A percentile compares a stretch with the other conserved stretches of the same genome.
These are phyloP conservation scores for Coniella vitis DNA, from an alignment of 2,329 filamentous ascomycete genomes.

Conservation along the genomic window DNA sequence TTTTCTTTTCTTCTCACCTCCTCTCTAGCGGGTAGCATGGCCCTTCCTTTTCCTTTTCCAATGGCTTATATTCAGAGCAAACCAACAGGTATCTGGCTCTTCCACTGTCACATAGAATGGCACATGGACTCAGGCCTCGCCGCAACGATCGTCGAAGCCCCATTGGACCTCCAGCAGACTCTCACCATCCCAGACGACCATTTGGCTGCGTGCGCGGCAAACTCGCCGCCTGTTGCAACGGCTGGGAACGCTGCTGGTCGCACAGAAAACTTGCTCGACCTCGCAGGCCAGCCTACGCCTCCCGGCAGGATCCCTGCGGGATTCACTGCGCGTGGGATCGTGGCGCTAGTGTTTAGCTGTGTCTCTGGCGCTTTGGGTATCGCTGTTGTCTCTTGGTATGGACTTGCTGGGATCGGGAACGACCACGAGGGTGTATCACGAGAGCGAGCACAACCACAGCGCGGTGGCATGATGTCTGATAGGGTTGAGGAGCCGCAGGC, in stretches of 20 bases:
- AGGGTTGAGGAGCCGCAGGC: not conserved
- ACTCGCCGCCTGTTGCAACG: slow-evolving; percentile 34
- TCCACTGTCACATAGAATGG: slow-evolving; percentile 50
- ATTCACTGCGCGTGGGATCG: slow-evolving; percentile 65
- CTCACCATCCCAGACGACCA: slow-evolving; percentile 39
- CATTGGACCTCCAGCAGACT: slow-evolving; percentile 38
- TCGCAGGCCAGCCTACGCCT: slow-evolving; percentile 22
- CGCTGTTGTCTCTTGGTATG: slow-evolving; percentile 61
- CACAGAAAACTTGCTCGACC: slow-evolving; percentile 53
- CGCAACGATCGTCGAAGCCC: slow-evolving; percentile 34
- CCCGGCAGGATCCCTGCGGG: slow-evolving; percentile 52
- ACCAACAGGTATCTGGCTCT: slow-evolving; percentile 42
- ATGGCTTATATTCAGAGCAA: not conserved
- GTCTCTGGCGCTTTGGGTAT: slow-evolving; percentile 64
- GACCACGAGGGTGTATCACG: too few relatives aligned
- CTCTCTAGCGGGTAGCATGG: too few relatives aligned
- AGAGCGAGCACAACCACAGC: too few relatives aligned
- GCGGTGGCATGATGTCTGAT: too few relatives aligned
- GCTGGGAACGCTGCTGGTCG: slow-evolving; percentile 72
- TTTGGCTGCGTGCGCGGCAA: slow-evolving; percentile 38
- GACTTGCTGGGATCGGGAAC: slow-evolving; percentile 21
- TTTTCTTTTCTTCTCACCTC: not conserved
- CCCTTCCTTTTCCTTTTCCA: not conserved
- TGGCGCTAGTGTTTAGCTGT: slow-evolving; percentile 68
- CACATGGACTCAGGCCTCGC: slow-evolving; percentile 42